Base-by-base conservation (phyloP, 2,329 filamentous ascomycete genomes). In the Apiospora sp. region DNA sequence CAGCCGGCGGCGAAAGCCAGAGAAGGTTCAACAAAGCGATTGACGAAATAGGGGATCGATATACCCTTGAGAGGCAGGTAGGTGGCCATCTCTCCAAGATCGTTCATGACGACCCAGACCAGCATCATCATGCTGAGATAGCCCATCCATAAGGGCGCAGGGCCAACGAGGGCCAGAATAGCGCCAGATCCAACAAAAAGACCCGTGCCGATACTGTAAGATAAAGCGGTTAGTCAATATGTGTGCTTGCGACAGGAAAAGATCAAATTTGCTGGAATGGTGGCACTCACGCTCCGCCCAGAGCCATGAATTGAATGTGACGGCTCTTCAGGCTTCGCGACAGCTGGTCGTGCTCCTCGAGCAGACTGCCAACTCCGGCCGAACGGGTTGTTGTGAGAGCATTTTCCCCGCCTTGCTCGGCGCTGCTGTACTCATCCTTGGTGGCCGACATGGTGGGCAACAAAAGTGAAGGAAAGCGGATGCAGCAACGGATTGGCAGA, bases 141-240 rank as follows among this genome's bases (percentile, higher is more conserved):
- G 34, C 89, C 91, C 81, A 95, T 91, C 79, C 94, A 87, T 22
- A 94, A 83, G 0, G 92, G 91, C 6, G 91, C 92, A 3, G 91
- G 91, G 1, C 91, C 91, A 41, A 87, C 86, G 13, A 83, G 82
- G 46, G 86, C 83, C 70, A 92, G 82, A 70, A 90, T 89, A 72
- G 82, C 82, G 34, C 90, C 90, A 49, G 88, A 90, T 72, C 90
- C 89, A 73, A 92, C 86, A 79, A 92, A 92, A 27, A 92, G 85
- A 76, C 90, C 90, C 4, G 90, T 92, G 71, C 90, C 90, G 75
- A 92, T 91, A 30, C 79, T 87, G 75, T 72, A 12, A 19, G 46
- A n/a, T 12, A 16, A 27, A 19, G 41, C 5, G 16, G 22, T 44
- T 27, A 34, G 24, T n/a, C 54, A 37, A 1, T 27, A n/a, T 46